phyloP scores from a whole-genome alignment of 768 basidiomycete species.

The Mycena floridula region DNA sequence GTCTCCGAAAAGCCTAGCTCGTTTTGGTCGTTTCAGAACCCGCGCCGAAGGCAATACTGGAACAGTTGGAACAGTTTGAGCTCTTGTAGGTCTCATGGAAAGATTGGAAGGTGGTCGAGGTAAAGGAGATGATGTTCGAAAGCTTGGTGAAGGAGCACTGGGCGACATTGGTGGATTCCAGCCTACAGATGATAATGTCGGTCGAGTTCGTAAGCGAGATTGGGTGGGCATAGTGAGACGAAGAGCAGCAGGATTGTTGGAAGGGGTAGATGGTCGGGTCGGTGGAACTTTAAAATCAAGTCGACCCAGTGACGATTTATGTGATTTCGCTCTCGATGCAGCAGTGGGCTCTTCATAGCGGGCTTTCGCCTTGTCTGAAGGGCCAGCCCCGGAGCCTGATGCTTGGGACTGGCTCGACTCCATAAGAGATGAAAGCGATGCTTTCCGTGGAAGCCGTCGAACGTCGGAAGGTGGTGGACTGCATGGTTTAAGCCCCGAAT shows the following conservation, averaged over 20 bases:
- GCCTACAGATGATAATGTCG: constrained; percentile 75
- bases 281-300: constrained; percentile 71
- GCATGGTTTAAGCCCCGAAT: constrained; percentile 73
- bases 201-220: constrained; percentile 66
- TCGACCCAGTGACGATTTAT: constrained; percentile 61
- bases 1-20: constrained; percentile 70
- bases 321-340: constrained; percentile 71
- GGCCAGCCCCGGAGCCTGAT: constrained; percentile 42
- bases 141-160: constrained; percentile 26
- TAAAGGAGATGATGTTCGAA: constrained; percentile 54
- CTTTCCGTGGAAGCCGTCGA: constrained; percentile 66
- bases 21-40: constrained; percentile 72
- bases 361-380: constrained; percentile 31
- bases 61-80: constrained; percentile 25
- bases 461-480: constrained; percentile 60
- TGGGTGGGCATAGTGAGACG: constrained; percentile 87
- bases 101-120: constrained; percentile 54
- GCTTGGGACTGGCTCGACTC: constrained; percentile 54
- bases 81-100: constrained; percentile 34
- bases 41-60: constrained; percentile 58
- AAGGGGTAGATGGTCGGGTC: constrained; percentile 73
- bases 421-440: constrained; percentile 70
- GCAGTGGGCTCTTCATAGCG: constrained; percentile 78
- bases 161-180: constrained; percentile 33
- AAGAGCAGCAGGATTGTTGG: constrained; percentile 68